phyloP scores from a whole-genome alignment of 192 early-diverging fungal genomes.

The Neocallimastix lanati region DNA sequence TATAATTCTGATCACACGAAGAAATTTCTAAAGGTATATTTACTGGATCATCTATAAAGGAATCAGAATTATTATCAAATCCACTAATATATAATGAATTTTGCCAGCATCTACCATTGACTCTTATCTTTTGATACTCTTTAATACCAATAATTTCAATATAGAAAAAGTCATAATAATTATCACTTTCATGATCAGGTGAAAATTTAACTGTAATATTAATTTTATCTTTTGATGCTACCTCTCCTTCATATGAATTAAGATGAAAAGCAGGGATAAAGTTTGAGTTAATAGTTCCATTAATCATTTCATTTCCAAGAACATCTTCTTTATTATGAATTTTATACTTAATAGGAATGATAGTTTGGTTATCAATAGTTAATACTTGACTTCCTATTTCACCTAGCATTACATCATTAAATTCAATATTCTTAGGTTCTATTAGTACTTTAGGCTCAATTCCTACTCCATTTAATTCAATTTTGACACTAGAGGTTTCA shows the following conservation, averaged over 20 bases:
- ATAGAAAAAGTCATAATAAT: not conserved
- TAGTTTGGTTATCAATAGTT: not conserved
- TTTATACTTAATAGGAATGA: not conserved
- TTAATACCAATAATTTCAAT: not conserved
- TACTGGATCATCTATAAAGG: not conserved
- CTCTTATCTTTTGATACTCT: not conserved
- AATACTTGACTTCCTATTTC: not conserved
- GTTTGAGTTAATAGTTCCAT: not conserved
- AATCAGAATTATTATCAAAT: not conserved
- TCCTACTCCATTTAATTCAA: not conserved
- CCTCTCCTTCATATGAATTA: not conserved
- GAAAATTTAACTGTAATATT: not conserved
- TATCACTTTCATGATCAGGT: not conserved
- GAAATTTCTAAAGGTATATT: not conserved
- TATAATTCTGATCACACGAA: not conserved
- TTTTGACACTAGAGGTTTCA: not conserved
- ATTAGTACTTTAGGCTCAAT: not conserved
- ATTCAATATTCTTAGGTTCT: not conserved
- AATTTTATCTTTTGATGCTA: not conserved
- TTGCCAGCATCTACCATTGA: not conserved
- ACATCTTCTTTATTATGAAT: not conserved
- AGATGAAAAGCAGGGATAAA: not conserved
- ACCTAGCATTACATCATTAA: not conserved
- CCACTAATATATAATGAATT: not conserved
- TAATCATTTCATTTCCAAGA: not conserved